Conservation (phyloP, 78 protist species). For the Abeoforma whisleri region DNA sequence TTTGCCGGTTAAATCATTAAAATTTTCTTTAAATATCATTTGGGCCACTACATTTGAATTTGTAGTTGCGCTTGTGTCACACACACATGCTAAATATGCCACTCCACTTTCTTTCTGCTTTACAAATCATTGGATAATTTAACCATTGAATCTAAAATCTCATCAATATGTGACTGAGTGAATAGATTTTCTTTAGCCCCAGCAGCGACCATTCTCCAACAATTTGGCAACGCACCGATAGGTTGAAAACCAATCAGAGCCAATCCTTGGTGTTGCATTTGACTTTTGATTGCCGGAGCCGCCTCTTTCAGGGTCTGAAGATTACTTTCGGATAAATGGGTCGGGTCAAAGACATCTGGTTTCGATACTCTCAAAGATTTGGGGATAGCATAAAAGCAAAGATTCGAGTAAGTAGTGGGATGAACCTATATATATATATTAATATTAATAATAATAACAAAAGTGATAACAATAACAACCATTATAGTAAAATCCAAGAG, state of each 20-base stretch:
- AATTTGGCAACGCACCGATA: conserved; percentile 41
- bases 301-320: not conserved
- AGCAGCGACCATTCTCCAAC: conserved; percentile 41
- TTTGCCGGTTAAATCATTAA: too few relatives aligned
- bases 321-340: not conserved
- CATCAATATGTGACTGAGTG: not conserved
- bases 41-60: too few relatives aligned
- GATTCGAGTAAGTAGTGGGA: conserved; percentile 34
- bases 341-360: not conserved
- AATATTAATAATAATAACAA: too few relatives aligned
- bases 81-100: too few relatives aligned
- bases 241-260: conserved; percentile 38
- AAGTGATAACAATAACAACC: too few relatives aligned
- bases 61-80: too few relatives aligned
- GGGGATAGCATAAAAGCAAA: conserved; percentile 50
- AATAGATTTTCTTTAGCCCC: conserved; percentile 7
- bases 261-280: conserved; percentile 45
- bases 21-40: too few relatives aligned
- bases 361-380: conserved; percentile 3
- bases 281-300: conserved; percentile 35
- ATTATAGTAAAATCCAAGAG: too few relatives aligned
- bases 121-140: not conserved
- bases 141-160: not conserved
- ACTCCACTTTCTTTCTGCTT: not conserved
- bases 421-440: conserved; percentile 21